phyloP scores from a whole-genome alignment of 495 filamentous ascomycete genomes.

The Pseudevernia furfuracea region DNA sequence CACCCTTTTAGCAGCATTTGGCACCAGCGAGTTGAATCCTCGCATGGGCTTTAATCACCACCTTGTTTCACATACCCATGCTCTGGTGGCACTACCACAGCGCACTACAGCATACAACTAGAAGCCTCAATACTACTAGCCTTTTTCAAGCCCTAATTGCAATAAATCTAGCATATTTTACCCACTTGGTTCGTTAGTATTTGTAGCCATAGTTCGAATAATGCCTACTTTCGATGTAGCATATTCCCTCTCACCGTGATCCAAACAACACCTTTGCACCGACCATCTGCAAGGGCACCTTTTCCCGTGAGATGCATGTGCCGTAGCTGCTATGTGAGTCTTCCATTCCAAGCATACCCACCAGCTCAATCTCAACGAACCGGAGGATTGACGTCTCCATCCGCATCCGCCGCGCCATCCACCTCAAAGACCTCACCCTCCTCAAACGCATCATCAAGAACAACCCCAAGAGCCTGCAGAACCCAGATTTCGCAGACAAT shows the following conservation, averaged over 20 bases:
- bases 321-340: conserved; percentile 14
- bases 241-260: background rate
- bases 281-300: background rate
- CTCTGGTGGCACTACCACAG: conserved; percentile 14
- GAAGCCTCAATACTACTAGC: conserved; percentile 8
- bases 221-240: background rate
- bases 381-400: conserved; percentile 57
- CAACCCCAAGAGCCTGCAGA: conserved; percentile 59
- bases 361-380: background rate
- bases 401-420: conserved; percentile 65
- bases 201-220: background rate
- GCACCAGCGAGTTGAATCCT: conserved; percentile 5
- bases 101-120: conserved; percentile 16
- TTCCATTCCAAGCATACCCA: background rate
- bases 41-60: conserved; percentile 15
- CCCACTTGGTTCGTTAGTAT: background rate
- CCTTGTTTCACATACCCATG: conserved; percentile 14
- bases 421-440: conserved; percentile 59
- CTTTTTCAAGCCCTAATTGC: background rate
- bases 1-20: conserved; percentile 9
- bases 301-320: background rate
- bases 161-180: background rate
- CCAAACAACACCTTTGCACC: background rate
- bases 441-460: conserved; percentile 65
- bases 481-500: conserved; percentile 55